Percentiles rank a stretch among this genome's conserved stretches.
Conservation (phyloP, 352 stramenopile genomes). For the Saprolegnia diclina region DNA sequence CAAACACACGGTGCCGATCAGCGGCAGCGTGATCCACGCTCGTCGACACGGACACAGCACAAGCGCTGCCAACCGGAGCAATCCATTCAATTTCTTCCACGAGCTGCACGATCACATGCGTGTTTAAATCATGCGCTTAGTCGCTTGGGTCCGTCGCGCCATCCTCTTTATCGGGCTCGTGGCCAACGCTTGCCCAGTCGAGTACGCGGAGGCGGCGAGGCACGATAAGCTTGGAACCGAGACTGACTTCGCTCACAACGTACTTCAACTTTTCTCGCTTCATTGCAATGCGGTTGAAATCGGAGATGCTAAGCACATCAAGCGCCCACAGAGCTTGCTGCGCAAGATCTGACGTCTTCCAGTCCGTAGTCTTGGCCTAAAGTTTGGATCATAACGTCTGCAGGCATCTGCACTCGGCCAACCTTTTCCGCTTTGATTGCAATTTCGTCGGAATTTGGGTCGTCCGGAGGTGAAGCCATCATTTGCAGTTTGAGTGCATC, state of each 20-base stretch:
- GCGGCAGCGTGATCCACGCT: too few relatives aligned
- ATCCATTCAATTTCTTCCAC: too few relatives aligned
- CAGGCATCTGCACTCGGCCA: too few relatives aligned
- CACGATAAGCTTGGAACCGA: constrained; percentile 53
- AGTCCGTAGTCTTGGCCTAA: constrained; percentile 43
- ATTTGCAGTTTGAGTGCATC: too few relatives aligned
- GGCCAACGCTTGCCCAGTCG: constrained; percentile 43
- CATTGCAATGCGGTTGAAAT: constrained; percentile 69
- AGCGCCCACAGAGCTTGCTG: constrained; percentile 68
- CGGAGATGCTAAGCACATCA: constrained; percentile 53
- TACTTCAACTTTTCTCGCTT: constrained; percentile 69
- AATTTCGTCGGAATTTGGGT: too few relatives aligned
- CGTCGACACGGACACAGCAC: too few relatives aligned
- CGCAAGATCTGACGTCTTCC: constrained; percentile 55
- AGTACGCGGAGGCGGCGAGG: constrained; percentile 57
- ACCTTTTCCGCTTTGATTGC: too few relatives aligned
- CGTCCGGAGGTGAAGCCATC: too few relatives aligned
- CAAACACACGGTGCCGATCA: too few relatives aligned
- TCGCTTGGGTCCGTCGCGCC: neutral
- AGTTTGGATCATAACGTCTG: too few relatives aligned
- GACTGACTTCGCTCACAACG: constrained; percentile 58
- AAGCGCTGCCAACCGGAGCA: too few relatives aligned
- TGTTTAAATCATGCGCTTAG: neutral
- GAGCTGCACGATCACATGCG: neutral
- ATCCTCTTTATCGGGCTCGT: neutral